Evolutionary conservation across 371 early-diverging fungal genomes (phyloP), one percentile per base, ranked within the genome.

Genomic region (Syncephalastrum contaminatum): DNA sequence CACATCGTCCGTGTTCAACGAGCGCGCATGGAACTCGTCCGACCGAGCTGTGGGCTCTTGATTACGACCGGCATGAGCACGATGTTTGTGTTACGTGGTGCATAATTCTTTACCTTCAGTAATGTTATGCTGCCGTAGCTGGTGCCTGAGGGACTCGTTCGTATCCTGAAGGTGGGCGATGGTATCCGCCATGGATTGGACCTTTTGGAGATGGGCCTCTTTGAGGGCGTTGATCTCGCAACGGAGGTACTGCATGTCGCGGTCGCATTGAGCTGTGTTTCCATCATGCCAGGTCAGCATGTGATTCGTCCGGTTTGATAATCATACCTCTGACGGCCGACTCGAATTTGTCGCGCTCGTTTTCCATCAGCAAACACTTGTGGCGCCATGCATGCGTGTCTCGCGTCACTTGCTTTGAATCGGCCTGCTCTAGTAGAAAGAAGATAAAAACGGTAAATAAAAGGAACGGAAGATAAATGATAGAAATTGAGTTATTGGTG

Each of bases 271-370:
- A 22, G 58, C 75, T 74, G 59, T 30, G 10, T 30, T 30, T 30
- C 10, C 36, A 8, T 30, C 36, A 30, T 30, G 36, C 36, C 36
- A 30, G 36, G 19, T n/a, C 13, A 52, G 6, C 13, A 54, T 22
- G 14, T 14, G 45, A 20, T 18, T 48, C 16, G 41, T 48, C 36
- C n/a, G 39, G 39, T 19, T 52, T 42, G 13, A 51, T 15, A 15
- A 7, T 30, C 4, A 57, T 62, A 72, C 72, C 67, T 54, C 55
- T 59, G 1, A 72, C 54, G 15, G 60, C 51, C 6, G 51, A 16
- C 57, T 75, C 72, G 55, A 60, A 75, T 43, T 64, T 48, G 14
- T 54, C 45, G 18, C 69, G 51, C 52, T 75, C 75, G 47, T 69
- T 75, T 54, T 64, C 72, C 49, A 72, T 51, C 42, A 75, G 43